Evolutionary conservation across 768 basidiomycete genomes (phyloP).

Genomic region (Stropharia rugosoannulata): DNA sequence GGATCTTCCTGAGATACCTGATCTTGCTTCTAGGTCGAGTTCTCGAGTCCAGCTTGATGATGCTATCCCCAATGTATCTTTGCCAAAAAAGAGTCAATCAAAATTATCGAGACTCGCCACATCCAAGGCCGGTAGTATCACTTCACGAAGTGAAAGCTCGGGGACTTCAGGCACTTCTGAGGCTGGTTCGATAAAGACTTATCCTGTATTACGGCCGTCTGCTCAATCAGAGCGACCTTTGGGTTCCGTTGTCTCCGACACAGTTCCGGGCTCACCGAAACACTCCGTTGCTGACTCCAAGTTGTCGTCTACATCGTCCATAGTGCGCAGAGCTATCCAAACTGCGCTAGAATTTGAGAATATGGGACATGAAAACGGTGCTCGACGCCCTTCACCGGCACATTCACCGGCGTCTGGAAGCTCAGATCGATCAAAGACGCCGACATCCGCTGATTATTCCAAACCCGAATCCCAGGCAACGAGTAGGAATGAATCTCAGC

Average conservation of each 20-base stretch:
- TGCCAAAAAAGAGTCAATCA: conserved; percentile 46
- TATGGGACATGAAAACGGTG: conserved; percentile 34
- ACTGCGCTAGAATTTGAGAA: conserved; percentile 66
- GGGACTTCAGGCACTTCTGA: conserved; percentile 53
- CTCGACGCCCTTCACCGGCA: conserved; percentile 16
- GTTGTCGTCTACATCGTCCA: conserved; percentile 54
- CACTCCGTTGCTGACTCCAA: conserved; percentile 14
- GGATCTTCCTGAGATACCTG: conserved; percentile 55
- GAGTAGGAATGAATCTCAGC: conserved; percentile 5
- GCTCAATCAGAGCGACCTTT: conserved; percentile 47
- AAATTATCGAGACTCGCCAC: conserved; percentile 71
- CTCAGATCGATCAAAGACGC: conserved; percentile 18
- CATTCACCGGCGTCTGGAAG: neutral
- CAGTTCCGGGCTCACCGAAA: conserved; percentile 22
- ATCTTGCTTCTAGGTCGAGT: conserved; percentile 48
- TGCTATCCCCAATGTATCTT: conserved; percentile 13
- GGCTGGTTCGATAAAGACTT: conserved; percentile 68
- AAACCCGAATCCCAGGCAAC: neutral
- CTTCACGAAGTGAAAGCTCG: conserved; percentile 47
- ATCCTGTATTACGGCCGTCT: conserved; percentile 69
- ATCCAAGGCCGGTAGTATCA: conserved; percentile 53
- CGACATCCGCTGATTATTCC: conserved; percentile 14
- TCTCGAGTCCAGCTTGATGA: conserved; percentile 19
- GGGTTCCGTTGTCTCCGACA: conserved; percentile 33
- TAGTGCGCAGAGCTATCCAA: conserved; percentile 64